Evolutionary conservation across 208 protist species (phyloP), one percentile per base, ranked within the genome.

Genomic region (Novymonas esmeraldas): DNA sequence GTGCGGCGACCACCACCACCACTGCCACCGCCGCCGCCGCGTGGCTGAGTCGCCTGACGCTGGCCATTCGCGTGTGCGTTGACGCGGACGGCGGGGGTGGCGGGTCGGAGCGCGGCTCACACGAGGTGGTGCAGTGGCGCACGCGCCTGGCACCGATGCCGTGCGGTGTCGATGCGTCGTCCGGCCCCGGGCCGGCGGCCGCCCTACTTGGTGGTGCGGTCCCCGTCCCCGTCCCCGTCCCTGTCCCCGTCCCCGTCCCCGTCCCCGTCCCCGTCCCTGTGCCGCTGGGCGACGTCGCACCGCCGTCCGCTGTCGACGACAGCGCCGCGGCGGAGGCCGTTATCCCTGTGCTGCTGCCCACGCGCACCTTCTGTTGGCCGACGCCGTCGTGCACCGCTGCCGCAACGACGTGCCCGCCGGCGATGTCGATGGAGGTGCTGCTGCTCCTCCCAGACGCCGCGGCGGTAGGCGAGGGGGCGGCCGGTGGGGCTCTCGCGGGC

Each of bases 301-400:
- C 2, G 54, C 34, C 33, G 44, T 59, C 54, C 10, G 31, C n/a
- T 3, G 33, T 11, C 31, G 22, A 26, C 6, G 54, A 6, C 3
- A 18, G 44, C 18, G 44, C 5, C 24, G 10, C 49, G 2, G 49
- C 26, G 49, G 49, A 54, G 49, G 2, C 26, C 28, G 58, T 51
- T 5, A 31, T 73, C 36, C 59, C 67, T 26, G 39, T 55, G 11
- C 11, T 66, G 5, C 59, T 51, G 11, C 50, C 69, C 2, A 59
- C 59, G 3, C 39, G 46, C 33, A 58, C 45, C 49, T 75, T 65
- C 44, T 73, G 42, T 26, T 73, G 67, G 67, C 67, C 50, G 31
- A n/a, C n/a, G n/a, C n/a, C n/a, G n/a, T n/a, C n/a, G n/a, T n/a
- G n/a, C 24, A 24, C 13, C 6, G 28, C 26, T 18, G 34, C 55